Conservation (phyloP, 1,284 basidiomycete genomes). For the Apiotrichum domesticum region DNA sequence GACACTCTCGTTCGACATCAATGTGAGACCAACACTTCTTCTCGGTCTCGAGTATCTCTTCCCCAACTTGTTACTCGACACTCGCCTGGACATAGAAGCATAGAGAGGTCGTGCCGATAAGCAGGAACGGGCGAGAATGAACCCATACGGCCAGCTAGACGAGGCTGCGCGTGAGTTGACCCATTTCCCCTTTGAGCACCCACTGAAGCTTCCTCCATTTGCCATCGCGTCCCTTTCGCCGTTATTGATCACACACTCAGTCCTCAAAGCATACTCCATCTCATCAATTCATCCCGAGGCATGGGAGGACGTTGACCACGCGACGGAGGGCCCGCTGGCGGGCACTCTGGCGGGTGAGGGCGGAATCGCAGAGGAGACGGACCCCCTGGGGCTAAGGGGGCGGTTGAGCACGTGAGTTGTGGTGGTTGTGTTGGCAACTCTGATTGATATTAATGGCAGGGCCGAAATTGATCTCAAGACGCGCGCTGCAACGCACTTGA, state of each 20-base stretch:
- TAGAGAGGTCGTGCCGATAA: too few relatives aligned
- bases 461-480: conserved; percentile 39
- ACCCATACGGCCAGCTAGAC: neutral
- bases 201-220: too few relatives aligned
- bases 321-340: conserved; percentile 41
- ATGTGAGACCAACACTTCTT: too few relatives aligned
- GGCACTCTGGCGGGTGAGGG: conserved; percentile 33
- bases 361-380: conserved; percentile 38
- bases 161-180: neutral
- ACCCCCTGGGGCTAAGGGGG: conserved; percentile 43
- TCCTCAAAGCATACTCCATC: conserved; percentile 46
- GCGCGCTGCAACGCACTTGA: conserved; percentile 65
- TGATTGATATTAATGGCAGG: conserved; percentile 12
- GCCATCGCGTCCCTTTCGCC: neutral
- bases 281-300: conserved; percentile 37
- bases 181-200: too few relatives aligned
- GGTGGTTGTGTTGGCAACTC: neutral
- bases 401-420: conserved; percentile 34
- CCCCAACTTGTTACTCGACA: too few relatives aligned
- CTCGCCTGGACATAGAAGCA: too few relatives aligned
- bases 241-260: conserved; percentile 13
- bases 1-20: too few relatives aligned
- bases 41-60: too few relatives aligned
- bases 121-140: neutral
- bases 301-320: conserved; percentile 47